Conservation (phyloP, 2,329 filamentous ascomycete genomes). For the Beauveria caledonica region DNA sequence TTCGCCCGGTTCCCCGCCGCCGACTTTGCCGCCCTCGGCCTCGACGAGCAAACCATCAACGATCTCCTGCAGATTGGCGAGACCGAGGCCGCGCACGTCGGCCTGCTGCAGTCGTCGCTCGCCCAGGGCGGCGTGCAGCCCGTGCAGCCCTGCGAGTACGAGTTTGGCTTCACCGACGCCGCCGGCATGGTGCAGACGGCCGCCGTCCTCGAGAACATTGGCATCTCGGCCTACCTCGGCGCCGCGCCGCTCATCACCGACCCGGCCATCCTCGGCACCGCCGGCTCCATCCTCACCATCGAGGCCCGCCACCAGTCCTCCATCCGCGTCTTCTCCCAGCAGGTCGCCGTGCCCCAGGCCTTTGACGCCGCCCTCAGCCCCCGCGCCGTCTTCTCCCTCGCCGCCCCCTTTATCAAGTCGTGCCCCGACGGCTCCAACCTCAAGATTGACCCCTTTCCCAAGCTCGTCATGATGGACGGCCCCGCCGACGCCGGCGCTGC, state of each 20-base stretch:
- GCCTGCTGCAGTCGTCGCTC: constrained; percentile 34
- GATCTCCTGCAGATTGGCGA: constrained; percentile 45
- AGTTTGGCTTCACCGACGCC: constrained; percentile 48
- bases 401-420: constrained; percentile 49
- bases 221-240: constrained; percentile 57
- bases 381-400: constrained; percentile 57
- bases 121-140: constrained; percentile 33
- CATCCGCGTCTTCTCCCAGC: constrained; percentile 40
- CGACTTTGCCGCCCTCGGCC: constrained; percentile 46
- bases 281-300: constrained; percentile 54
- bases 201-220: constrained; percentile 56
- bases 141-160: constrained; percentile 47
- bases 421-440: constrained; percentile 49
- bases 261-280: constrained; percentile 49
- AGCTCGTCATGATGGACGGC: constrained; percentile 27
- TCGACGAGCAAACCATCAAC: constrained; percentile 28
- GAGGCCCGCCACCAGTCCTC: constrained; percentile 58
- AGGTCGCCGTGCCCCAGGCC: constrained; percentile 48
- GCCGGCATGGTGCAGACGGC: constrained; percentile 47
- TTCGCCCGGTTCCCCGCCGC: constrained; percentile 46
- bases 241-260: constrained; percentile 51
- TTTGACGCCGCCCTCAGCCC: constrained; percentile 52
- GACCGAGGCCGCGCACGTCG: constrained; percentile 50
- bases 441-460: constrained; percentile 53
- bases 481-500: constrained; percentile 1